A percentile compares a stretch with the other conserved stretches of the same genome.
Evolutionary conservation across 2,329 filamentous ascomycete species (phyloP).

Genomic region (Fusarium mundagurra): DNA sequence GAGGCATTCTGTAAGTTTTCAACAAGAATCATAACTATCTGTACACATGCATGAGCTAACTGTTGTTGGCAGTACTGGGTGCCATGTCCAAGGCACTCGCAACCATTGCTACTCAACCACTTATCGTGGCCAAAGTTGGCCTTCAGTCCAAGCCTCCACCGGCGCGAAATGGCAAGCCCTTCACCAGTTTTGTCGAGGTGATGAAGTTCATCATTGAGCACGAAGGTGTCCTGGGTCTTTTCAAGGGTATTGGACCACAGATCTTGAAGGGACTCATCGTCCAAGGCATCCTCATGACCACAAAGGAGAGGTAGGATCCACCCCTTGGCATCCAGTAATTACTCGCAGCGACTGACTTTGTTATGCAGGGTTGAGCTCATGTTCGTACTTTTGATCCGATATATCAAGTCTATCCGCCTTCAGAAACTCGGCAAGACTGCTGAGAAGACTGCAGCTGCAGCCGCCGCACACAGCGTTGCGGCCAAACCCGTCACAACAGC

Average conservation of each 20-base stretch:
- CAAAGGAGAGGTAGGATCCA: slow-evolving; percentile 82
- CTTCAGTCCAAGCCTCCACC: slow-evolving; percentile 93
- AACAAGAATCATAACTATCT: not conserved
- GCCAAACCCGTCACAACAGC: slow-evolving; percentile 41
- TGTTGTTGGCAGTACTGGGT: slow-evolving; percentile 74
- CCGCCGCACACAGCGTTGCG: slow-evolving; percentile 56
- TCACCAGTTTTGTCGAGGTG: slow-evolving; percentile 92
- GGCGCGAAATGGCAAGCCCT: slow-evolving; percentile 85
- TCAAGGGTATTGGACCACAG: slow-evolving; percentile 96
- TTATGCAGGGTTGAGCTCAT: slow-evolving; percentile 79
- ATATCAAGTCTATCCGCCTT: slow-evolving; percentile 75
- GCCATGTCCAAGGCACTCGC: slow-evolving; percentile 93
- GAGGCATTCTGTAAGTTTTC: slow-evolving; percentile 86
- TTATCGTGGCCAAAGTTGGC: slow-evolving; percentile 98
- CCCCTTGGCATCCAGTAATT: not conserved
- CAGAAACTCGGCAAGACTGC: slow-evolving; percentile 76
- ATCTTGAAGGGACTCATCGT: slow-evolving; percentile 92
- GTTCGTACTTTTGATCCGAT: slow-evolving; percentile 87
- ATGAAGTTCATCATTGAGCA: slow-evolving; percentile 93
- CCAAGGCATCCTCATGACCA: slow-evolving; percentile 98
- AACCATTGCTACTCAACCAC: slow-evolving; percentile 89
- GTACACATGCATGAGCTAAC: slow-evolving; percentile 7
- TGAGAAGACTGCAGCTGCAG: slow-evolving; percentile 64
- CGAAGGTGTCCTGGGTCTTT: slow-evolving; percentile 84
- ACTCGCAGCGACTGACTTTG: slow-evolving; percentile 25